Evolutionary conservation across 2,329 filamentous ascomycete genomes (phyloP).

Genomic region (Penicillium hordei): DNA sequence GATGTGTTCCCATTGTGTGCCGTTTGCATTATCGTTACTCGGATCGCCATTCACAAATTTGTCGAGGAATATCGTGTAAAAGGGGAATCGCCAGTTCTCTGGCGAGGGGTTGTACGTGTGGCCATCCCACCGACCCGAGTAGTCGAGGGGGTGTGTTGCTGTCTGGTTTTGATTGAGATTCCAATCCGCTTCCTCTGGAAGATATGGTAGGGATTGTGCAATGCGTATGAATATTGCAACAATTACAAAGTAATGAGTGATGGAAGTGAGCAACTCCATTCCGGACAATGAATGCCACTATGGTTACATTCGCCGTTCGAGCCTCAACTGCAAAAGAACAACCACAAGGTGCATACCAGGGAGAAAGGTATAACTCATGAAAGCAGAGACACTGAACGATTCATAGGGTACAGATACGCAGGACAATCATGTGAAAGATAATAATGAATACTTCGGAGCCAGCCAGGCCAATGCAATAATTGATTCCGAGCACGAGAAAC

Average conservation of each 20-base stretch:
- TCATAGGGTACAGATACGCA: not conserved
- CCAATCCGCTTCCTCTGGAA: conserved; percentile 6
- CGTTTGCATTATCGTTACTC: conserved; percentile 62
- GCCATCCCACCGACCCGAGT: conserved; percentile 55
- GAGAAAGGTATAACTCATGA: not conserved
- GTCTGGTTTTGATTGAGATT: conserved; percentile 62
- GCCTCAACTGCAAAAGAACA: not conserved
- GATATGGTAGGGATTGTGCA: conserved; percentile 9
- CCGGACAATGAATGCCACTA: conserved; percentile 8
- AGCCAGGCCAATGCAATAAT: not conserved
- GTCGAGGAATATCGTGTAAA: conserved; percentile 65
- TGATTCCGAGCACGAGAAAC: not conserved
- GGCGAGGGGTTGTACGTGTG: conserved; percentile 57
- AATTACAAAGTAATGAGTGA: conserved; percentile 7
- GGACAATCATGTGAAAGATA: conserved; percentile 8
- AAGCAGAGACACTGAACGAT: not conserved
- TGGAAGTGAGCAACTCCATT: conserved; percentile 5
- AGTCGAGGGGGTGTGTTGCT: conserved; percentile 57
- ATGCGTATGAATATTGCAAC: conserved; percentile 4
- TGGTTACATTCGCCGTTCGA: conserved; percentile 8
- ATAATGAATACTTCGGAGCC: conserved; percentile 1
- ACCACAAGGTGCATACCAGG: conserved; percentile 1
- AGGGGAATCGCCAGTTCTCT: conserved; percentile 63
- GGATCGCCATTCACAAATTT: conserved; percentile 65
- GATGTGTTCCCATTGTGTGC: conserved; percentile 38